Base-by-base conservation (phyloP, 2,329 filamentous ascomycete genomes). In the Cadophora sp. region DNA sequence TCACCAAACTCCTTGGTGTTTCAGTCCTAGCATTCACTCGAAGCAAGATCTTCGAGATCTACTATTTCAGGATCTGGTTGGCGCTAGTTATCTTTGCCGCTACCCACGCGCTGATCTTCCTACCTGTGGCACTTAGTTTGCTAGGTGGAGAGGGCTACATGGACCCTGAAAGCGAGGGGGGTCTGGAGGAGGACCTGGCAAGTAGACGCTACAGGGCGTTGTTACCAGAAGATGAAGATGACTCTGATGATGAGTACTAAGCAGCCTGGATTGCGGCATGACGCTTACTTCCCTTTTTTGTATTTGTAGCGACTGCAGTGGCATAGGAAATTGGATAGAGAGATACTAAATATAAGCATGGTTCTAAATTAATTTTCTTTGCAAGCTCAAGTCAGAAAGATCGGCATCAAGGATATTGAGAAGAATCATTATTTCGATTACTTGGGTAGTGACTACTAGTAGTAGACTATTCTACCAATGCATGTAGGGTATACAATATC, bases 21-120 rank as follows among this genome's bases (percentile, higher is more conserved):
- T 90, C 86, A 55, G 96, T 99, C 43, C 83, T 99, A 22, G 96
- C 96, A 0, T 99, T 97, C 76, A 99, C 96, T 8, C 84, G 92
- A 61, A 97, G 93, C 79, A 99, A 98, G 87, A 99, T 99, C 76
- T 99, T 99, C 75, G 96, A 99, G 82, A 93, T 99, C 66, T 99
- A 99, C 81, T 99, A 99, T 80, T 99, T 99, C 85, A 87, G 96
- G 51, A 92, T 99, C 51, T 99, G 96, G 96, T 83, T 97, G 20
- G 91, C 94, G 7, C 86, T 99, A 64, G 94, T 99, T 13, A 78
- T 96, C 11, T 95, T 97, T 78, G 96, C 94, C 2, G 93, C 93
- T 8, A 85, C 90, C 11, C 96, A 99, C 78, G 93, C 96, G 0
- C 83, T 99, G 58, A 86, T 99, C 8, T 97, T 98, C 78, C 82